Evolutionary conservation across 202 grass and related monocot genomes (phyloP), one percentile per base, ranked within the genome.

Genomic region (Bolboschoenoplectus hybrid): DNA sequence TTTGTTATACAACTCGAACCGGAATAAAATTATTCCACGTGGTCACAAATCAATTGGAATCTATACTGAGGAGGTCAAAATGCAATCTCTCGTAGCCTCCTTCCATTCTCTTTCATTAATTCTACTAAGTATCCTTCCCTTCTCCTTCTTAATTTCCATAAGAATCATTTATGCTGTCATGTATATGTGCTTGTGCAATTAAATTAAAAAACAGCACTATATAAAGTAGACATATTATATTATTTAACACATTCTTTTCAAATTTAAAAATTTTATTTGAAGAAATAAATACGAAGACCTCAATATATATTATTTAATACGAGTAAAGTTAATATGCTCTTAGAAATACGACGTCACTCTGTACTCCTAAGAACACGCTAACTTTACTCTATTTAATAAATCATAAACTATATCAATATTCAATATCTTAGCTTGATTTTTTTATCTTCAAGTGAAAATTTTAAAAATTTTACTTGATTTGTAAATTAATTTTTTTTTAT

Each of bases 1-100:
- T 78, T 1, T 26, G 26, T 26, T 34, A 77, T 77, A 7, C 34
- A 78, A 57, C 26, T 19, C 16, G 36, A 60, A 80, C 16, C 3
- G 19, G 75, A 79, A 79, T 79, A 79, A 58, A 79, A 35, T 58
- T 79, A 41, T 47, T n/a, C 52, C 36, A 57, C 52, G 32, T 19
- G 75, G 75, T 58, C 52, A 79, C 14, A 19, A 41, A 9, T 1
- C 1, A 60, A 41, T 79, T 79, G 3, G 75, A 79, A 79, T 79
- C 7, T 8, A 36, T 36, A 78, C 36, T 32, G 60, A 60, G 47
- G 55, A 41, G 3, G 5, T 79, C 36, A 60, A 78, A 17, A 57
- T 79, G 50, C 35, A 11, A 40, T n/a, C 26, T 78, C 50, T 79
- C 49, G 16, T 39, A 61, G 17, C 17, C 57, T 61, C 57, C 65